Evolutionary conservation across 768 basidiomycete genomes (phyloP), one percentile per base, ranked within the genome.

Genomic region (Serpula lacrymans): DNA sequence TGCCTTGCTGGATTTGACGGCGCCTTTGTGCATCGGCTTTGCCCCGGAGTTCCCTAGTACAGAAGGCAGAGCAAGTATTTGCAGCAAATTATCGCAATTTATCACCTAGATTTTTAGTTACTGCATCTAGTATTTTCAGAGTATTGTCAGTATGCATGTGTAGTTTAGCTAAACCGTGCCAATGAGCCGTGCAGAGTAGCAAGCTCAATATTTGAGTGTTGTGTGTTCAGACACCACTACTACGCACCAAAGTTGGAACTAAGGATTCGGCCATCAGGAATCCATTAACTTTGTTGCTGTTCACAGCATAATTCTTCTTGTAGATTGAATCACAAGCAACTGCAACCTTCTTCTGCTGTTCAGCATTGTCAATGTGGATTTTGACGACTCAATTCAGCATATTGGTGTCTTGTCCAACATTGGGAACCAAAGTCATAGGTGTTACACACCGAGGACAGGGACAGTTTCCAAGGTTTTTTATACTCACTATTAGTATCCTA

Each of bases 381-480:
- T 33, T 12, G 6, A 39, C 32, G 1, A 28, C 16, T 12, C 47
- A 45, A 1, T n/a, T 11, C 0, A 33, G 5, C 17, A 25, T 30
- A 43, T 61, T 54, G 0, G 23, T 8, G 4, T 39, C n/a, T 12
- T 34, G 50, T 6, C 62, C 62, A 12, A 62, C 33, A 23, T 46
- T 16, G 5, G 16, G 20, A 20, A 63, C 45, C 6, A 51, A 17
- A 2, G 48, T 37, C 32, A 49, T 53, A 17, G 16, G 9, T 12
- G 58, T 45, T 6, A 49, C 27, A 41, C 64, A 65, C 6, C 49
- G 51, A 10, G 59, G 60, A 37, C 64, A 65, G 2, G 57, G 56
- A 28, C 59, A 61, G 2, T 8, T 9, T 2, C 59, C 58, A 22
- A 50, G 29, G 30, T 57, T 44, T 1, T 47, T 39, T 3, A 58